phyloP scores from a whole-genome alignment of 148 eudicot genomes.

The Camellia japonica region DNA sequence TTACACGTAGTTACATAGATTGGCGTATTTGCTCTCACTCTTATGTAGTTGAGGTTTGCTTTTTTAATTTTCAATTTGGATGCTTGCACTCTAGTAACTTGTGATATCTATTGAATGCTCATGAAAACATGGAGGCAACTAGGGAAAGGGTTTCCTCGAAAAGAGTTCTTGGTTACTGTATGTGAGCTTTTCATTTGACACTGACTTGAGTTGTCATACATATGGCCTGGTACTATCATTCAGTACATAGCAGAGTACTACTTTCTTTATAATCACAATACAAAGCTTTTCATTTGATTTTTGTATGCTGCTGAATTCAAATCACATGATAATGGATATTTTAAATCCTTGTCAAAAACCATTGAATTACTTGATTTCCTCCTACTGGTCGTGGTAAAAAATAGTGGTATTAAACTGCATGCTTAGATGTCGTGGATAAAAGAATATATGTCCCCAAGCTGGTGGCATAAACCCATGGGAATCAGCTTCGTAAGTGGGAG shows the following conservation, averaged over 20 bases:
- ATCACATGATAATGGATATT: no score
- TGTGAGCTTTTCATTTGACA: background rate
- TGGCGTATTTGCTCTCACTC: background rate
- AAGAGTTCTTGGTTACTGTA: background rate
- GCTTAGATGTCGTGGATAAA: no score
- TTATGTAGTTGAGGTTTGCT: background rate
- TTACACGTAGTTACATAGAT: background rate
- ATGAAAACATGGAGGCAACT: background rate
- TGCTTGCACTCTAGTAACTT: background rate
- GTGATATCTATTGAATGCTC: background rate
- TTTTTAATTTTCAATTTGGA: background rate
- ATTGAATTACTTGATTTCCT: no score
- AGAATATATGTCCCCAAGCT: no score
- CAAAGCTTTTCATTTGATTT: background rate
- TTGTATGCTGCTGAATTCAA: constrained; percentile 15
- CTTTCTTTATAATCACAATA: background rate
- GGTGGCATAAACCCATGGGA: no score
- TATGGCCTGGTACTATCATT: background rate
- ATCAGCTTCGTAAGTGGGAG: no score
- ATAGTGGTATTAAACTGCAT: no score
- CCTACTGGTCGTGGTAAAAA: no score
- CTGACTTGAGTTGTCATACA: background rate
- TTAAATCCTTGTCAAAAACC: no score
- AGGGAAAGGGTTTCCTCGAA: background rate
- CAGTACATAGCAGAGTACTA: background rate